Evolutionary conservation across 306 rosid genomes (phyloP), one percentile per base, ranked within the genome.

Genomic region (Begonia masoniana): DNA sequence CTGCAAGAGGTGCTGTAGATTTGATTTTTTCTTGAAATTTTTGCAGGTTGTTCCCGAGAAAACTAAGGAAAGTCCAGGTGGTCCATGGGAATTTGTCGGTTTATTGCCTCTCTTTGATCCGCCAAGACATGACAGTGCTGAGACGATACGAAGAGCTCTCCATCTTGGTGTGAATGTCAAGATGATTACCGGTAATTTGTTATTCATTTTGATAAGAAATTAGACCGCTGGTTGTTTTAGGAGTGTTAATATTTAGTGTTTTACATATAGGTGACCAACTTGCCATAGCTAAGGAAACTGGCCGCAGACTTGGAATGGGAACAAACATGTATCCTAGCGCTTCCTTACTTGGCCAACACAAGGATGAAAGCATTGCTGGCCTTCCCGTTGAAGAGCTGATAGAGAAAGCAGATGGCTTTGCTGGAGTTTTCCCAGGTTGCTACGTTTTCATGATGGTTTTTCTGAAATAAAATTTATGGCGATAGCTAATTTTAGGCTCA

Each of bases 241-340:
- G 61, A 24, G 48, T 11, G 52, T 10, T 45, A 45, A 6, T n/a
- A 35, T 42, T 65, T 15, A 14, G 69, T 49, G 63, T 50, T 43
- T 47, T 0, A 6, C 57, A 35, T 61, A 50, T 43, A 91, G 97
- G 97, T 50, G 99, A 91, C 72, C 99, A 91, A 70, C 99, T 91
- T 66, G 99, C 99, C 71, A 91, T 91, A 11, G 99, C 84, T 13
- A 91, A 91, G 79, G 99, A 91, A 61, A 91, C 99, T 31, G 99
- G 99, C 6, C 65, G 99, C 47, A 83, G 99, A 63, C 99, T 91
- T 41, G 99, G 99, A 47, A 91, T 91, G 99, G 99, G 99, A 69
- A 81, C 99, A 57, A 91, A 91, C 71, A 91, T 91, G 99, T 91
- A 91, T 35, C 99, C 99, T 10, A 85, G 96, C 66, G 72, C 96